Percentiles rank a stretch among this genome's conserved stretches.
phyloP scores from a whole-genome alignment of 1,139 yeast species.

The Hyphopichia fennica region DNA sequence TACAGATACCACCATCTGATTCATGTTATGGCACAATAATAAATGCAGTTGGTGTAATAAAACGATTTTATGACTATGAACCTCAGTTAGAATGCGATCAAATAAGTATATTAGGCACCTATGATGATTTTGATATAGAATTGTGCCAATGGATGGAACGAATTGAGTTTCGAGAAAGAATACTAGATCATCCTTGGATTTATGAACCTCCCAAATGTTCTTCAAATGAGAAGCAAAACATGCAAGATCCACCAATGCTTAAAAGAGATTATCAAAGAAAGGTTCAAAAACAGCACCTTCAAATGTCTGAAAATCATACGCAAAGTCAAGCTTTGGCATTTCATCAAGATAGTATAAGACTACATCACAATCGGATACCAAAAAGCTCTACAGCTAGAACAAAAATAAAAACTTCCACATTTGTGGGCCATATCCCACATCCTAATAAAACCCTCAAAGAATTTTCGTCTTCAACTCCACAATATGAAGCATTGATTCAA shows the following conservation, averaged over 20 bases:
- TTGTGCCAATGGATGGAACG: conserved; percentile 34
- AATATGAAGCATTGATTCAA: too few species aligned
- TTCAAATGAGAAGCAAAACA: neutral
- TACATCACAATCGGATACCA: neutral
- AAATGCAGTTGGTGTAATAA: neutral
- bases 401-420: too few species aligned
- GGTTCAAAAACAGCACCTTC: neutral
- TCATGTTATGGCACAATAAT: neutral
- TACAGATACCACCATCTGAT: neutral
- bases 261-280: neutral
- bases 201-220: conserved; percentile 12
- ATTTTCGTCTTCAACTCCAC: too few species aligned
- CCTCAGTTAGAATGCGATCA: neutral
- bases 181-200: conserved; percentile 24
- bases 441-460: too few species aligned
- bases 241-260: neutral
- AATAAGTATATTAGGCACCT: neutral
- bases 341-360: neutral
- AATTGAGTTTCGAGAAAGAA: conserved; percentile 20
- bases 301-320: neutral
- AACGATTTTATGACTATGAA: neutral
- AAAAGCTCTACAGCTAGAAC: too few species aligned
- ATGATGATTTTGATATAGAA: conserved; percentile 21
- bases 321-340: neutral
- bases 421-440: too few species aligned